These are phyloP conservation scores for Smittium mucronatum DNA, from an alignment of 371 early-diverging fungal genomes.

Conservation along the genomic window DNA sequence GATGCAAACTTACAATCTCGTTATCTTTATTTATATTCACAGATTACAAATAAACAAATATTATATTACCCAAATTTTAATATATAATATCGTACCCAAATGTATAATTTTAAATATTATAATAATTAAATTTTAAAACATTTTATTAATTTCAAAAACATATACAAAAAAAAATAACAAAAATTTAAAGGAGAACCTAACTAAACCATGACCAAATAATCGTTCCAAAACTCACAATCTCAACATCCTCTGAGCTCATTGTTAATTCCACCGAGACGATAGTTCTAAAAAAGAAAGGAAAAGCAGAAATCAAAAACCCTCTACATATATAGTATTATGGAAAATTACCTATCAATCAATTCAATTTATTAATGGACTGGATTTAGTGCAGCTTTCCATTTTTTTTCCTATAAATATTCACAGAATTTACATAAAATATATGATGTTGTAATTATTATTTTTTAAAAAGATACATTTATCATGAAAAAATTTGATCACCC, in stretches of 20 bases:
- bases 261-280: background rate
- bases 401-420: no score
- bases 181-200: background rate
- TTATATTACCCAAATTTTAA: background rate
- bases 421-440: no score
- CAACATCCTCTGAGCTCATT: background rate
- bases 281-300: background rate
- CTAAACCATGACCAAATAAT: background rate
- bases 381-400: no score
- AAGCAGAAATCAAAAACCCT: background rate
- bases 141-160: slow-evolving; percentile 1
- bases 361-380: no score
- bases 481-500: no score
- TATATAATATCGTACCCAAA: background rate
- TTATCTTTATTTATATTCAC: background rate
- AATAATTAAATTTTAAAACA: background rate
- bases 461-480: no score
- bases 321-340: background rate
- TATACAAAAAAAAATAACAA: background rate
- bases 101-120: background rate
- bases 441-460: no score
- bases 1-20: background rate
- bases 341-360: no score
- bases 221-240: background rate
- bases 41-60: background rate